Conservation (phyloP, 2,329 filamentous ascomycete species). For the Epicoccum sorghinum region DNA sequence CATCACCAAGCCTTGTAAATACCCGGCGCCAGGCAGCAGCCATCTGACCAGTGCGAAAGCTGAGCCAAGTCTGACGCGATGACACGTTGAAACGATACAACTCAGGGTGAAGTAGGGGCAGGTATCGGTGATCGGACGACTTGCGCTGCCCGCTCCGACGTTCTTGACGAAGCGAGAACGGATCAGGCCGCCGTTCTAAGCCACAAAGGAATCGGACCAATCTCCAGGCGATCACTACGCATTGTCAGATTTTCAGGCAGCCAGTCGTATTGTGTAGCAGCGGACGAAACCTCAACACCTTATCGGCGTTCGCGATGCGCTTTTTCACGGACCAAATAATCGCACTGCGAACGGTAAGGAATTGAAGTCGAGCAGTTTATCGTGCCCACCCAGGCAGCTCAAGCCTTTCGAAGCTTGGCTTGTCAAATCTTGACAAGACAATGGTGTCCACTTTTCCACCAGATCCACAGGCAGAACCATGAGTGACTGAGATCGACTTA, state of each 20-base stretch:
- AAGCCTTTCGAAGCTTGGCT: constrained; percentile 10
- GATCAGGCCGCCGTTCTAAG: constrained; percentile 5
- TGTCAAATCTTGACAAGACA: constrained; percentile 1
- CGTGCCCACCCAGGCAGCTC: background rate
- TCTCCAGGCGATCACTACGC: constrained; percentile 4
- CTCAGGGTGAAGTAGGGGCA: background rate
- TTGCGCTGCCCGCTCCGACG: constrained; percentile 6
- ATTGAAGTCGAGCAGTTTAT: background rate
- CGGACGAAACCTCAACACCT: constrained; percentile 14
- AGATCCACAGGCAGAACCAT: constrained; percentile 3
- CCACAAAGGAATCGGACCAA: constrained; percentile 10
- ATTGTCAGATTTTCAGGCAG: constrained; percentile 13
- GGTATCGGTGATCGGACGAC: constrained; percentile 10
- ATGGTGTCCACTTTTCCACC: constrained; percentile 4
- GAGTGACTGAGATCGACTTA: background rate
- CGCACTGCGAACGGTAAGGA: background rate
- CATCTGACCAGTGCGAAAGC: background rate
- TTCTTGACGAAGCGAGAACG: constrained; percentile 9
- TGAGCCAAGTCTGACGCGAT: constrained; percentile 3
- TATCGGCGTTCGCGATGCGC: background rate
- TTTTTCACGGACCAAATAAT: background rate
- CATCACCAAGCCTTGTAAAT: constrained; percentile 1
- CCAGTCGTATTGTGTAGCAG: constrained; percentile 6
- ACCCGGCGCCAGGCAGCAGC: constrained; percentile 7
- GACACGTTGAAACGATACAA: constrained; percentile 5